Conservation (phyloP, 2,329 filamentous ascomycete species). For the Pseudogymnoascus sp. region DNA sequence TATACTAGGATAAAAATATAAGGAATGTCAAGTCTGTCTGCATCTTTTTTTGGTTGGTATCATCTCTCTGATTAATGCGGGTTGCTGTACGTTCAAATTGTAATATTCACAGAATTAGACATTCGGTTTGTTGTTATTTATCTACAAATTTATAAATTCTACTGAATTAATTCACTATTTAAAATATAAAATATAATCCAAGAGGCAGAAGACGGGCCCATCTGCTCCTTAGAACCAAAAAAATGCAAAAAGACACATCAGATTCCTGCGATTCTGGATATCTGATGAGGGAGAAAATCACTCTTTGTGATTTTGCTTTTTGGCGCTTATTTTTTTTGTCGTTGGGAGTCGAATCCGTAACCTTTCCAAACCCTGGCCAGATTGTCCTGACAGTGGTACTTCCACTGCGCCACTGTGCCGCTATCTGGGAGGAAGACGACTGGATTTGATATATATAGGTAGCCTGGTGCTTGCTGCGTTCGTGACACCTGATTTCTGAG, state of each 20-base stretch:
- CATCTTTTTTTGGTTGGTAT: not conserved
- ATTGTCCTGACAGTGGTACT: conserved; percentile 6
- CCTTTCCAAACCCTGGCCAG: conserved; percentile 5
- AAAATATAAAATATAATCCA: not conserved
- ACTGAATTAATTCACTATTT: not conserved
- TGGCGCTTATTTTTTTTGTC: not conserved
- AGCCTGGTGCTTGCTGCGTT: not conserved
- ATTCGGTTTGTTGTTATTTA: not conserved
- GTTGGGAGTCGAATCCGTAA: not conserved
- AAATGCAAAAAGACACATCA: not conserved
- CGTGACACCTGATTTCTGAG: not conserved
- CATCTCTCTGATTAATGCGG: not conserved
- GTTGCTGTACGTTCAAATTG: not conserved
- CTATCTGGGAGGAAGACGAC: conserved; percentile 12
- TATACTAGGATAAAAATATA: not conserved
- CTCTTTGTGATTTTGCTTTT: conserved; percentile 7
- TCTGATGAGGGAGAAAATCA: conserved; percentile 12
- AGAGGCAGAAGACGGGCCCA: not conserved
- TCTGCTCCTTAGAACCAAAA: not conserved
- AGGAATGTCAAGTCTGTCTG: not conserved
- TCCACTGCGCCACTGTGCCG: not conserved
- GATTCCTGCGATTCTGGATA: not conserved
- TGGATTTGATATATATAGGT: conserved; percentile 10
- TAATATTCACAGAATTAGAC: not conserved
- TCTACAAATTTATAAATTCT: not conserved